These are phyloP conservation scores for Canavalia gladiata DNA, from an alignment of 306 rosid genomes.

Conservation along the genomic window DNA sequence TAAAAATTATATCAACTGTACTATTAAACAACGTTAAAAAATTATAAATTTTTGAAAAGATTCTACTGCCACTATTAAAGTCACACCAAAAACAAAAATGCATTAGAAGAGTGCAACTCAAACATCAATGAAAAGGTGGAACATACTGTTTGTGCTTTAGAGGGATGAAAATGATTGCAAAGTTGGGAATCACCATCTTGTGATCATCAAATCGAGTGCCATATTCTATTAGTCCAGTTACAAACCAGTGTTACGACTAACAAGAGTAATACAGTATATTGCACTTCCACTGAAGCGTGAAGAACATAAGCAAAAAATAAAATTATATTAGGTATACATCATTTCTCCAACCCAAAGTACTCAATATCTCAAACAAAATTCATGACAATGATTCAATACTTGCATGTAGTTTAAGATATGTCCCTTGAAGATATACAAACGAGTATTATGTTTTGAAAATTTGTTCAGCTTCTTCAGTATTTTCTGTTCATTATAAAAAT, in stretches of 20 bases:
- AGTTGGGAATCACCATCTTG: conserved; percentile 17
- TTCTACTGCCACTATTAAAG: too few species aligned
- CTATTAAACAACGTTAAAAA: too few species aligned
- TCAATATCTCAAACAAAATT: conserved; percentile 31
- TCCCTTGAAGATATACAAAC: conserved; percentile 90
- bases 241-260: conserved; percentile 4
- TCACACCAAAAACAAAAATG: too few species aligned
- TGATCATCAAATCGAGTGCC: conserved; percentile 1
- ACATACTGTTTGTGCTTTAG: background rate
- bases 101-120: too few species aligned
- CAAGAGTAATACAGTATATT: conserved; percentile 14
- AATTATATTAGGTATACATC: background rate
- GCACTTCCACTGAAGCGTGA: conserved; percentile 2
- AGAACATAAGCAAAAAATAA: conserved; percentile 28
- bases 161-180: background rate
- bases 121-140: too few species aligned
- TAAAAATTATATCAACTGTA: too few species aligned
- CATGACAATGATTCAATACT: conserved; percentile 43
- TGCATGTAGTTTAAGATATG: conserved; percentile 93
- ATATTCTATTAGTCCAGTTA: background rate
- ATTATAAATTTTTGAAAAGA: too few species aligned
- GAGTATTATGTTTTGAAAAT: conserved; percentile 79
- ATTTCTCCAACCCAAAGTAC: conserved; percentile 42
- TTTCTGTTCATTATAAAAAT: conserved; percentile 63
- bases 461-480: conserved; percentile 72